Evolutionary conservation across 495 filamentous ascomycete genomes (phyloP), one percentile per base, ranked within the genome.

Genomic region (Penicillium angulare): DNA sequence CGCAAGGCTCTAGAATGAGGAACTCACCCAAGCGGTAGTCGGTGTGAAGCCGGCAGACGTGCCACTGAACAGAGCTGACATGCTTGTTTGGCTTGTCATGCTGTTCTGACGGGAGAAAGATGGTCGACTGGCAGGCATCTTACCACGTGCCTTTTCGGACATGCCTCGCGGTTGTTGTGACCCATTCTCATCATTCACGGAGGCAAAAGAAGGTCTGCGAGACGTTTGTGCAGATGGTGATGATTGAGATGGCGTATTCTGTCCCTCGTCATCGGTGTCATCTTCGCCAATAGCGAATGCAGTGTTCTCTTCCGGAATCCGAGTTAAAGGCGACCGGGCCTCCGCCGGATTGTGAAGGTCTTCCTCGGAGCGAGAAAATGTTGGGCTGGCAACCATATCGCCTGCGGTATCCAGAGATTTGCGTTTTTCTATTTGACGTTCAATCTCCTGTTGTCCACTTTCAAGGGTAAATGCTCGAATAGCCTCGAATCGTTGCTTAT

Each of bases 71-170:
- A 79, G 63, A 42, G 79, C 76, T 44, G 82, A 76, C 60, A 88
- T 76, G 66, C 85, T 86, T 44, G 73, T 79, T 29, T 97, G 78
- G 56, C 89, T 96, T 8, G 90, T 88, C 40, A 85, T 91, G 67
- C 90, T 96, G 60, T 92, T 93, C 62, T 97, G 93, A 7, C 95
- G 78, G 3, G 92, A 96, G 64, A 98, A 97, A 13, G 80, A 81
- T 8, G 80, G 78, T 32, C 88, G 79, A 3, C 89, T 87, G 8
- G 88, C 90, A n/a, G 95, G 95, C 82, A 93, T 89, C 66, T 99
- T 99, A 7, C 93, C 93, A 41, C 93, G 76, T 21, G 93, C 95
- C 63, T 97, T 99, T 67, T 99, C 93, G 8, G 92, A 96, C 90
- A 97, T 99, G 40, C 90, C 92, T 40, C 90, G 82, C n/a, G 95